Base-by-base conservation (phyloP, 2,329 filamentous ascomycete genomes). In the Xylariaceae sp. region DNA sequence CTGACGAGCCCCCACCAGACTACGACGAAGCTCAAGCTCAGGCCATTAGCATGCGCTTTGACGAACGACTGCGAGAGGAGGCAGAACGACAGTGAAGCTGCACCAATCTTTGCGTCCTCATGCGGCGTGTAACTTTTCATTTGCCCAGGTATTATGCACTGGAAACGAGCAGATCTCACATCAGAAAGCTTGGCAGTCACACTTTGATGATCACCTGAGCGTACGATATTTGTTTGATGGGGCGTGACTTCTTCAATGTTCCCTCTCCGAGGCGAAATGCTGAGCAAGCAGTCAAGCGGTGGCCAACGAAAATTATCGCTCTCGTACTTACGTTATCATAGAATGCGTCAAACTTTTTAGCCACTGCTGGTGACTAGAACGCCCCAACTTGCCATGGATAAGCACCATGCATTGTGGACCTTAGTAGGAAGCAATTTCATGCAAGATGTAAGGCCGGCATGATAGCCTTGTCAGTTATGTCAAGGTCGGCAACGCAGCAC, bases 1-100 rank as follows among this genome's bases (percentile, higher is more conserved):
- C 91, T 65, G 66, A 86, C 73, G 92, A 94, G 68, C 91, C 92
- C 4, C 93, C 93, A 41, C 93, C 93, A 43, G 89, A 86, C 29
- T 97, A 97, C 68, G 92, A 97, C 66, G 91, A 96, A 71, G 89
- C 90, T 23, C 93, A 97, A 72, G 85, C 81, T n/a, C 83, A 86
- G 63, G 82, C 83, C 23, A 71, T 87, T 23, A 79, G 74, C 57
- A 82, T 77, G 67, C 76, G 74, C 44, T 73, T 86, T 18, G 84
- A 91, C 68, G 84, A 90, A 62, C 89, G 88, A 55, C 80, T 92
- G 60, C 86, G 87, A 39, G 82, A 88, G 57, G 89, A 89, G 62
- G 78, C 90, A 36, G 89, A 93, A 67, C 79, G 81, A 58, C 78
- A 81, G 61, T 74, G 61, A 71, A 50, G 26, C 13, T 36, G 39